Evolutionary conservation across 2,329 filamentous ascomycete genomes (phyloP), one percentile per base, ranked within the genome.

Genomic region (Davidsoniella eucalypti): DNA sequence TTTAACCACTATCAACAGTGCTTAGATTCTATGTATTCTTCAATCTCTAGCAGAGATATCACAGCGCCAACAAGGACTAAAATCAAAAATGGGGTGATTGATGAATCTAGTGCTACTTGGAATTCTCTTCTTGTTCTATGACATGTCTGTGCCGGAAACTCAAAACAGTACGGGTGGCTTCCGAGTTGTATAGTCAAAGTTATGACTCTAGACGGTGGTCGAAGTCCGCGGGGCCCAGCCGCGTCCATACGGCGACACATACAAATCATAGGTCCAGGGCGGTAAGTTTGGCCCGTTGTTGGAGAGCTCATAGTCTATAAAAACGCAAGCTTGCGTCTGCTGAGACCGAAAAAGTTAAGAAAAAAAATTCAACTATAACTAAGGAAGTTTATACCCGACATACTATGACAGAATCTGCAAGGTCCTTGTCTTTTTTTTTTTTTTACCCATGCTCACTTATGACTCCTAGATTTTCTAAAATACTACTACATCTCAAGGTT

Each of bases 201-300:
- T 52, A 52, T 52, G 50, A 49, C 50, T 52, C 50, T 40, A 37
- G 36, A 43, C 50, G 50, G 50, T 41, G 45, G 50, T 44, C 40
- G 39, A 52, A 52, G 50, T 49, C 50, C 50, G 50, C 43, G 36
- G 21, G 26, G 33, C 42, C 33, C 38, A 38, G 39, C 44, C 46
- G 17, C 44, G 14, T 17, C 44, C 12, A 12, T 21, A 47, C 44
- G 18, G 29, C 18, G 14, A 47, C 5, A 33, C 26, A 47, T 5
- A 33, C 26, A 33, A 9, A 33, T 9, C 10, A 10, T 3, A 33
- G 10, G 10, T 33, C 26, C 26, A 33, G 10, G 26, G 26, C 26
- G 26, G 26, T 33, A 33, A 41, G 21, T 10, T 41, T 21, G 16
- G 16, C 16, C 39, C 39, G 16, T 41, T 41, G 39, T 18, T 17